Evolutionary conservation across 1,284 basidiomycete species (phyloP).

Genomic region (Polyporus tsugae): DNA sequence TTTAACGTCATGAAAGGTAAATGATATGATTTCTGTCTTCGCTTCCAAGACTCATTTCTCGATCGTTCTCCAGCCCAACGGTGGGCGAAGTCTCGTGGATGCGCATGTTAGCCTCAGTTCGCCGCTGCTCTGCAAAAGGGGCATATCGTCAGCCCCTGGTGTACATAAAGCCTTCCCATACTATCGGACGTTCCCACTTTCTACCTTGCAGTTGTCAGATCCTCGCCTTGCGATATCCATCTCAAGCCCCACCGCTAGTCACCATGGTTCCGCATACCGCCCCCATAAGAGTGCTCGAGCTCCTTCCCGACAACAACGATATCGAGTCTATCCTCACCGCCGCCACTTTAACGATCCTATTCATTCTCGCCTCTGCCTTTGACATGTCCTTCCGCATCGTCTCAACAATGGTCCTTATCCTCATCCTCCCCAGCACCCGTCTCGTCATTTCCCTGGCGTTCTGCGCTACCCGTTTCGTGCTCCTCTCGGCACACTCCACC

Average conservation of each 20-base stretch:
- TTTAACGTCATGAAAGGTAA: not conserved
- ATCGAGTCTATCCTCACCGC: not conserved
- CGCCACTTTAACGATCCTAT: not conserved
- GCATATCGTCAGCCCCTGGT: not conserved
- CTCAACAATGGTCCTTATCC: not conserved
- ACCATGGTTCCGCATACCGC: not conserved
- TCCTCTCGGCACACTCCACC: not conserved
- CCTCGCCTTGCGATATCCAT: not conserved
- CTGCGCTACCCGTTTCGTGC: not conserved
- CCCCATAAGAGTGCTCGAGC: not conserved
- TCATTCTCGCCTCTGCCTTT: not conserved
- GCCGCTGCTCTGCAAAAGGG: not conserved
- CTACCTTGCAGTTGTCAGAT: not conserved
- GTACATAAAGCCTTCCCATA: not conserved
- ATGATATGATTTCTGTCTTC: not conserved
- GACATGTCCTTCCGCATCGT: not conserved
- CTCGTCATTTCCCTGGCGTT: not conserved
- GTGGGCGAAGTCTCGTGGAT: not conserved
- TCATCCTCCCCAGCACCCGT: not conserved
- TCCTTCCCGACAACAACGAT: not conserved
- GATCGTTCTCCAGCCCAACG: not conserved
- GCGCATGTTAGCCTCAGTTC: not conserved
- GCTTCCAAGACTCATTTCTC: not conserved
- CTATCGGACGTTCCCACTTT: not conserved
- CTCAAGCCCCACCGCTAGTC: not conserved